phyloP scores from a whole-genome alignment of 202 grass and related monocot genomes.

The Cymbopogon flexuosus region DNA sequence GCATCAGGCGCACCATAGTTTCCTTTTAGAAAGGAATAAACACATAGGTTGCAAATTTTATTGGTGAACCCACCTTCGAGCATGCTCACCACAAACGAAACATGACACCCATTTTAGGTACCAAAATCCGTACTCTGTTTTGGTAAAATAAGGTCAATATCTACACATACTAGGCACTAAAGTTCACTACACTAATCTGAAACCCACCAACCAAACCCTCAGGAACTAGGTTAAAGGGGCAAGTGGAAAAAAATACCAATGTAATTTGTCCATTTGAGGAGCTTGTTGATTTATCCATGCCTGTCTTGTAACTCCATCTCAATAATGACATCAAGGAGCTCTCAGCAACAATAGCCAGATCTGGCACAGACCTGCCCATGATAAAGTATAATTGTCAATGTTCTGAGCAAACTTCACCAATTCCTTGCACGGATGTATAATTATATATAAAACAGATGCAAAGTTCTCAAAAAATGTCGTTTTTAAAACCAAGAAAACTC shows the following conservation, averaged over 20 bases:
- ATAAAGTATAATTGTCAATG: slow-evolving; percentile 31
- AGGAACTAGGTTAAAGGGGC: slow-evolving; percentile 20
- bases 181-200: slow-evolving; percentile 16
- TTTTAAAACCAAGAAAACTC: slow-evolving; percentile 12
- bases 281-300: slow-evolving; percentile 87
- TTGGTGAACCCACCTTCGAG: not conserved
- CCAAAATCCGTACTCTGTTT: not conserved
- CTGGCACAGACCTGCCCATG: slow-evolving; percentile 61
- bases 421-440: not conserved
- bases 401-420: slow-evolving; percentile 18
- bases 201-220: slow-evolving; percentile 18
- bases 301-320: slow-evolving; percentile 96
- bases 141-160: slow-evolving; percentile 16
- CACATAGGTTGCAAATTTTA: not conserved
- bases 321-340: slow-evolving; percentile 82
- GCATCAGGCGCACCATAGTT: not conserved
- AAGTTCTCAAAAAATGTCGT: not conserved
- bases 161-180: slow-evolving; percentile 23
- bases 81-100: slow-evolving; percentile 18
- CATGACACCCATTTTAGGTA: slow-evolving; percentile 19
- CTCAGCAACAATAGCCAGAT: slow-evolving; percentile 53
- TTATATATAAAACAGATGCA: not conserved
- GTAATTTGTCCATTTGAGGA: slow-evolving; percentile 75
- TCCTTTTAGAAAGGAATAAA: not conserved
- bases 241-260: slow-evolving; percentile 48